Evolutionary conservation across 225 moss, liverwort and hornwort species (phyloP).

Genomic region (Ulota crispa): DNA sequence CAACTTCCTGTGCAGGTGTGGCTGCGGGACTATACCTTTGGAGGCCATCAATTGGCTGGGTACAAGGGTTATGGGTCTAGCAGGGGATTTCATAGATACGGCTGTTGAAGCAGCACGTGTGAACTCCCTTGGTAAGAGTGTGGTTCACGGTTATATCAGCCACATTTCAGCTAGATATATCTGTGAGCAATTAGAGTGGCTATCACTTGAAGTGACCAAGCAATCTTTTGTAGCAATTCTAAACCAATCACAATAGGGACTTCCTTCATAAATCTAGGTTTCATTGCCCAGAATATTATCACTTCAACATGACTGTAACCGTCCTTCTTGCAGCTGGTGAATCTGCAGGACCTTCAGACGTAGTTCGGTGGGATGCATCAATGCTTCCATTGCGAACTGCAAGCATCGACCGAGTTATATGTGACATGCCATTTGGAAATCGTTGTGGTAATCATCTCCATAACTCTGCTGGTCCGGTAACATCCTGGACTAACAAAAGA

Average conservation of each 20-base stretch:
- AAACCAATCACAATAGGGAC: not conserved
- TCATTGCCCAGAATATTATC: conserved; percentile 12
- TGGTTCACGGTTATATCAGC: conserved; percentile 11
- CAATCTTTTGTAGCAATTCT: conserved; percentile 1
- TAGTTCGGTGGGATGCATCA: conserved; percentile 78
- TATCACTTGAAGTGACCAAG: not conserved
- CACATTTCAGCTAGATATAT: conserved; percentile 8
- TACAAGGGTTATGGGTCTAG: conserved; percentile 58
- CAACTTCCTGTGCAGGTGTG: conserved; percentile 56
- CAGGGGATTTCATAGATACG: conserved; percentile 66
- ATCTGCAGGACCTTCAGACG: conserved; percentile 57
- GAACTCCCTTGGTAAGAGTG: conserved; percentile 62
- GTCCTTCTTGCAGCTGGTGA: conserved; percentile 38
- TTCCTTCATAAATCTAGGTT: not conserved
- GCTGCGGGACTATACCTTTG: conserved; percentile 86
- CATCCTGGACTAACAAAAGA: not conserved
- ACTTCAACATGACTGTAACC: conserved; percentile 14
- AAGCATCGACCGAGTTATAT: conserved; percentile 72
- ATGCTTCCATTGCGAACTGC: conserved; percentile 70
- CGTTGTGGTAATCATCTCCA: conserved; percentile 58
- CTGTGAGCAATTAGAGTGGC: not conserved
- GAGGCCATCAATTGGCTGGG: conserved; percentile 74
- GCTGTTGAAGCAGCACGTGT: conserved; percentile 64
- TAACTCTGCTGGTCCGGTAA: conserved; percentile 5
- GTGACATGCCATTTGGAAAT: conserved; percentile 89